Base-by-base conservation (phyloP, 352 stramenopile species). In the Globisporangium camurandrum region DNA sequence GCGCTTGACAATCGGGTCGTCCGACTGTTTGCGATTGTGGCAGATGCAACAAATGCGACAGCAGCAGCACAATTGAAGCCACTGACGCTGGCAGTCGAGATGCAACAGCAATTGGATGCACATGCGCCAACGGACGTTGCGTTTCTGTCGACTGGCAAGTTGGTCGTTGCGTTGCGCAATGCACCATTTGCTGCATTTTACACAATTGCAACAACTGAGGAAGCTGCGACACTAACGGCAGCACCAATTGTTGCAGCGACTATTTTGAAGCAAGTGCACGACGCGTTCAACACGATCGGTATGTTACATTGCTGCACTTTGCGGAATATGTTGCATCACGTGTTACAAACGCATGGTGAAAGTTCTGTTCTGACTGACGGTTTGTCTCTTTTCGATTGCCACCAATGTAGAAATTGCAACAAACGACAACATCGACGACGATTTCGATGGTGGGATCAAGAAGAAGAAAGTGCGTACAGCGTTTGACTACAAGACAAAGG, bases 401-500 rank as follows among this genome's bases (percentile, higher is more conserved):
- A 24, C 22, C 3, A 36, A 49, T 17, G 20, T 37, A 86, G 76
- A 77, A 40, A 54, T 88, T 53, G 46, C 60, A 5, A 66, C 67
- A 27, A 68, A 66, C 9, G 69, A 75, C 12, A 65, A 83, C 9
- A 54, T 66, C 12, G 51, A 71, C 17, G 74, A 91, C 26, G 66
- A 75, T 33, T 67, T 85, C 8, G 75, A 91, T 33, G 75, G 71
- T 31, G 76, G 75, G 12, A 50, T 88, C 41, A 78, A 84, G 60
- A 92, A 92, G 75, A 92, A 92, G 57, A 92, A 89, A 47, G 68
- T 86, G 54, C 66, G 75, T 58, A 75, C 61, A 7, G 65, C 49
- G 36, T 41, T 55, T 33, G 49, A 69, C 28, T 78, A 64, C 64
- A 78, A 75, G 54, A 50, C 49, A 47, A 74, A 75, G 54, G 30